These are phyloP conservation scores for Gloeophyllum trabeum DNA, from an alignment of 768 basidiomycete species.

Conservation along the genomic window DNA sequence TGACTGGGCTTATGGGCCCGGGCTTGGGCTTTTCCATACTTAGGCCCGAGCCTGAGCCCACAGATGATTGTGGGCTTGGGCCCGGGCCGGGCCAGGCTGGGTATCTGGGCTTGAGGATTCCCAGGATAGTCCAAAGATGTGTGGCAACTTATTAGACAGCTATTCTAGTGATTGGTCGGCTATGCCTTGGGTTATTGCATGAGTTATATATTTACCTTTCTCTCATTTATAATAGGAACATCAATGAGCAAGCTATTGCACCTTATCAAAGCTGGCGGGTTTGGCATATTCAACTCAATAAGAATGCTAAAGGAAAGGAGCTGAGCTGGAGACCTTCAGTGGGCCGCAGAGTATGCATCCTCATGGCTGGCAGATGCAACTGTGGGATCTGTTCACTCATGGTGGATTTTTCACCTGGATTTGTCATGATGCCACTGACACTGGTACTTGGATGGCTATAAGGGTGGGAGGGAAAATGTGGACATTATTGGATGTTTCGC, in stretches of 20 bases:
- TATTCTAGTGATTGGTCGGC: background rate
- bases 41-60: too few relatives aligned
- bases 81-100: too few relatives aligned
- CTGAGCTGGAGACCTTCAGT: too few relatives aligned
- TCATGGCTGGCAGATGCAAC: background rate
- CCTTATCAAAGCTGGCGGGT: too few relatives aligned
- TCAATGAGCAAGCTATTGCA: too few relatives aligned
- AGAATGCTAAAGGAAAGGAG: too few relatives aligned
- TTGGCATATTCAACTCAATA: too few relatives aligned
- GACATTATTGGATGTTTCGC: background rate
- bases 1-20: too few relatives aligned
- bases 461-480: constrained; percentile 5
- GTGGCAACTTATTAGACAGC: background rate
- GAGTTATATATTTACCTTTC: background rate
- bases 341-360: background rate
- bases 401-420: constrained; percentile 7
- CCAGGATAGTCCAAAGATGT: background rate
- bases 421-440: constrained; percentile 6
- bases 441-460: background rate
- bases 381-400: constrained; percentile 6
- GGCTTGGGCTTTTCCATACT: too few relatives aligned
- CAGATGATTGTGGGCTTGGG: too few relatives aligned
- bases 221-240: background rate
- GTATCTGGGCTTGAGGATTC: background rate
- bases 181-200: background rate